Conservation (phyloP, 257 asterid genomes). For the Nicotiana undulata region DNA sequence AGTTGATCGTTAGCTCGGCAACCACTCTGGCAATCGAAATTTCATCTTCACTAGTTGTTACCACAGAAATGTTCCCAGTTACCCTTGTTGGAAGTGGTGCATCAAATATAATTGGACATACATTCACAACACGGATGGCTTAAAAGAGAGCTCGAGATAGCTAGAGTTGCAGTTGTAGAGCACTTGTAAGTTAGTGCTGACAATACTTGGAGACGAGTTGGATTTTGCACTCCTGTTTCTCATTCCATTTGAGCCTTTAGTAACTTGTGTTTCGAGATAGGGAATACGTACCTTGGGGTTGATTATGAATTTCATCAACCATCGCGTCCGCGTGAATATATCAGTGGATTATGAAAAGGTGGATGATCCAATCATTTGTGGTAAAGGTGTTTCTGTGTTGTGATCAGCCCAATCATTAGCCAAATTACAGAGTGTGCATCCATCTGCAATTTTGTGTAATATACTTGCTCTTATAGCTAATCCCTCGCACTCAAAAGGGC, state of each 20-base stretch:
- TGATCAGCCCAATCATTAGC: slow-evolving; percentile 3
- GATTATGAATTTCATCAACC: neutral
- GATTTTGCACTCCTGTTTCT: slow-evolving; percentile 1
- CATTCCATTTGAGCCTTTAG: neutral
- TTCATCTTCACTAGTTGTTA: neutral
- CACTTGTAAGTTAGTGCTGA: slow-evolving; percentile 9
- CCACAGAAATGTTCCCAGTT: neutral
- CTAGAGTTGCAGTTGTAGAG: neutral
- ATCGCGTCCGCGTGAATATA: neutral
- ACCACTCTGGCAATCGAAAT: neutral
- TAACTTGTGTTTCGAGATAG: neutral
- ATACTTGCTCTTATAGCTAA: neutral
- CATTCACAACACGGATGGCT: slow-evolving; percentile 2
- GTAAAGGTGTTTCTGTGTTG: neutral
- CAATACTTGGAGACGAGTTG: slow-evolving; percentile 2
- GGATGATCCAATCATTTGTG: neutral
- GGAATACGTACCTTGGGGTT: neutral
- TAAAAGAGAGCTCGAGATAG: neutral
- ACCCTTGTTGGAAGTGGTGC: slow-evolving; percentile 7
- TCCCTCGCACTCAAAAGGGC: no score
- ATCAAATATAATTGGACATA: neutral
- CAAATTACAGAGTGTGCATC: neutral
- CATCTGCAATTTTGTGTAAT: slow-evolving; percentile 10
- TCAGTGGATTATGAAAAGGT: neutral
- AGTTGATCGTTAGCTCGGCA: neutral